Conservation (phyloP, 768 basidiomycete genomes). For the Artomyces pyxidatus region DNA sequence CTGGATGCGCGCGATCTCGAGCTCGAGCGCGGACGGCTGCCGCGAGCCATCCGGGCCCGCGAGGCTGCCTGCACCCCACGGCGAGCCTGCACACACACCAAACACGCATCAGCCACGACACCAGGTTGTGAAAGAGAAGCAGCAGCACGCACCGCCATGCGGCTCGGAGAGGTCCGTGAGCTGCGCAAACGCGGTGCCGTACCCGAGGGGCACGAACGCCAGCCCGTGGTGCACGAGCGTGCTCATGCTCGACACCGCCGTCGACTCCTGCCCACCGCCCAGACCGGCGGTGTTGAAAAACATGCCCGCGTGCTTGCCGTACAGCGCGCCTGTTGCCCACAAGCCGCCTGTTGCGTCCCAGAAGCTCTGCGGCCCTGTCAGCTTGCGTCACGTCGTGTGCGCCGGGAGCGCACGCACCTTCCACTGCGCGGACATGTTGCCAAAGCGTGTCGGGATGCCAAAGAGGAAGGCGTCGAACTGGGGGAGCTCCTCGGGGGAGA, state of each 20-base stretch:
- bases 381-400: background rate
- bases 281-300: slow-evolving; percentile 67
- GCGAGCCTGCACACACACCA: slow-evolving; percentile 40
- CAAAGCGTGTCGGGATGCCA: slow-evolving; percentile 77
- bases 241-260: slow-evolving; percentile 41
- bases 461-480: slow-evolving; percentile 70
- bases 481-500: slow-evolving; percentile 48
- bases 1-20: slow-evolving; percentile 27
- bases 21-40: slow-evolving; percentile 38
- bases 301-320: slow-evolving; percentile 69
- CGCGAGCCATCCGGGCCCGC: slow-evolving; percentile 37
- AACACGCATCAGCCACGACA: background rate
- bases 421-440: slow-evolving; percentile 76
- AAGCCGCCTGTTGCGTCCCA: slow-evolving; percentile 72
- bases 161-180: slow-evolving; percentile 34
- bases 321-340: slow-evolving; percentile 51
- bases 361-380: slow-evolving; percentile 39
- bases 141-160: slow-evolving; percentile 34
- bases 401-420: slow-evolving; percentile 36
- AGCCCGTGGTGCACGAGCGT: slow-evolving; percentile 69
- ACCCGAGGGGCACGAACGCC: slow-evolving; percentile 56
- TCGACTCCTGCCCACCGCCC: slow-evolving; percentile 73
- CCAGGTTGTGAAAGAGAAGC: background rate
- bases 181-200: slow-evolving; percentile 33
- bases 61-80: slow-evolving; percentile 74